Base-by-base conservation (phyloP, 2,329 filamentous ascomycete genomes). In the Fusarium sp. region DNA sequence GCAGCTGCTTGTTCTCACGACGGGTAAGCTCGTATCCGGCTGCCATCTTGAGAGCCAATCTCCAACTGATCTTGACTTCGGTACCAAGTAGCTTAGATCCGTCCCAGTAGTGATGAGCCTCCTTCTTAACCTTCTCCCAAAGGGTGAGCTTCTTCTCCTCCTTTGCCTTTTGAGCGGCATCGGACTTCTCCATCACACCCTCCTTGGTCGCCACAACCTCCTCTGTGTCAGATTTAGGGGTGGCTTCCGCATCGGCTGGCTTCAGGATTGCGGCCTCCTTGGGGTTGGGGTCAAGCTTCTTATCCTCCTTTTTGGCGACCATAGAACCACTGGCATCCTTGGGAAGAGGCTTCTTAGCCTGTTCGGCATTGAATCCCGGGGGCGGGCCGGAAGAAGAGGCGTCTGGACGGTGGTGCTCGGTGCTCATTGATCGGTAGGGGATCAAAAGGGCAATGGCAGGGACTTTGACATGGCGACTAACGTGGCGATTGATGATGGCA, bases 21-120 rank as follows among this genome's bases (percentile, higher is more conserved):
- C 96, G 90, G 62, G 93, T 98, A 69, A 99, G 89, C 81, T 99
- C 96, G 82, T 99, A 99, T 9, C 96, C 96, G 62, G 93, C 94
- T 15, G 94, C 94, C 96, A 99, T 99, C 85, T 98, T 98, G 79
- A 98, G 81, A 7, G 94, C 96, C 71, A 99, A 84, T 67, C 91
- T 91, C 65, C 92, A 93, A 80, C 95, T 98, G 79, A 99, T 99
- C 81, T 85, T 93, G 77, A 98, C 90, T 82, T 99, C 96, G 3
- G 94, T 92, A 22, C 91, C 94, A 72, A 99, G 85, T 75, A 99
- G 85, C 82, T 99, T 99, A 28, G 94, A 98, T 63, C 96, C 96
- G 81, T 99, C 96, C 95, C 96, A 98, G 83, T 99, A 99, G 80
- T 99, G 96, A 66, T 91, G 89, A 15, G 86, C 87, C 81, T 99